Evolutionary conservation across 495 filamentous ascomycete genomes (phyloP).

Genomic region (Neurospora cerealis): DNA sequence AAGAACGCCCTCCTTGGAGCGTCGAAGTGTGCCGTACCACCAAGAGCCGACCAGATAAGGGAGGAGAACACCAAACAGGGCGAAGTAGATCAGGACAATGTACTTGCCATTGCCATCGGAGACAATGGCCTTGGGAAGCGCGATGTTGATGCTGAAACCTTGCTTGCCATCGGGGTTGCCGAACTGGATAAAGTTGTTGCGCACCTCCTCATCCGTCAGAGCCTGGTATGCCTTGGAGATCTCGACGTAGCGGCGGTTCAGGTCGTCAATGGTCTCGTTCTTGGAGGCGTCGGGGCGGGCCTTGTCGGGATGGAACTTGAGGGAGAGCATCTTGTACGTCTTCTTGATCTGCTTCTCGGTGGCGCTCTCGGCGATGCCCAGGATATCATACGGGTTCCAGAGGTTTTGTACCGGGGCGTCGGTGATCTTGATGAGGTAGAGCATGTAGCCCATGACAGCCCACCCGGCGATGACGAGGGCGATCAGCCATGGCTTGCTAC

Average conservation of each 20-base stretch:
- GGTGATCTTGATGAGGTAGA: slow-evolving; percentile 78
- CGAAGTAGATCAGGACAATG: slow-evolving; percentile 79
- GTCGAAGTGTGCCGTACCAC: slow-evolving; percentile 94
- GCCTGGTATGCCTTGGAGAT: slow-evolving; percentile 96
- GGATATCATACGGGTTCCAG: slow-evolving; percentile 93
- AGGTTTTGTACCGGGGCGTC: slow-evolving; percentile 63
- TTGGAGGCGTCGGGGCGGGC: slow-evolving; percentile 65
- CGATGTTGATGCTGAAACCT: slow-evolving; percentile 95
- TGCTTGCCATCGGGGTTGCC: slow-evolving; percentile 97
- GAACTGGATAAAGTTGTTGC: slow-evolving; percentile 92
- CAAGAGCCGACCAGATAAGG: slow-evolving; percentile 92
- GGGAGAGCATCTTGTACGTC: slow-evolving; percentile 74
- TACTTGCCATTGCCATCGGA: slow-evolving; percentile 93
- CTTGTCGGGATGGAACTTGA: slow-evolving; percentile 91
- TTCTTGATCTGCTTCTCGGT: slow-evolving; percentile 84
- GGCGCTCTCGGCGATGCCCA: slow-evolving; percentile 75
- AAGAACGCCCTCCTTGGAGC: slow-evolving; percentile 85
- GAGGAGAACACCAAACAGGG: slow-evolving; percentile 75
- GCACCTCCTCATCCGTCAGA: slow-evolving; percentile 89
- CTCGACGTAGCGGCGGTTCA: slow-evolving; percentile 87
- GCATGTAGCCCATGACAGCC: slow-evolving; percentile 80
- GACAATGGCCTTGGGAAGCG: slow-evolving; percentile 85
- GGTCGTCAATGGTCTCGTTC: slow-evolving; percentile 78
- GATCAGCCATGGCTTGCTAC: slow-evolving; percentile 72
- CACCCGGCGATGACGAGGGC: slow-evolving; percentile 68